phyloP scores from a whole-genome alignment of 352 stramenopile genomes.

The Thraustochytrium sp. region DNA sequence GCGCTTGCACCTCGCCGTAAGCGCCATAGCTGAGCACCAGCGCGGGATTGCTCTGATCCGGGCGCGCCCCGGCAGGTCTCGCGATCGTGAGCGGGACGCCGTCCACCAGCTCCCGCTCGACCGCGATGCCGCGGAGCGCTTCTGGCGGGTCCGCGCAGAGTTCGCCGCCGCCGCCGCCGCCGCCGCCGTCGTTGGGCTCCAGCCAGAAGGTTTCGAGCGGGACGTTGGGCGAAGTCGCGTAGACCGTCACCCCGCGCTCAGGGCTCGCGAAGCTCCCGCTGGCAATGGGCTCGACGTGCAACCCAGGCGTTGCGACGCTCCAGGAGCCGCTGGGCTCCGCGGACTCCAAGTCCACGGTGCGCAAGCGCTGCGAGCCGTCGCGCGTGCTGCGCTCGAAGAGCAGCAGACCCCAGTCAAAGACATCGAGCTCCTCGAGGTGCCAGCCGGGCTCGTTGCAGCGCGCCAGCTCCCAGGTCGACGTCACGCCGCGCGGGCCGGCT shows the following conservation, averaged over 20 bases:
- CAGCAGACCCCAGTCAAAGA: constrained; percentile 69
- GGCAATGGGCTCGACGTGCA: background rate
- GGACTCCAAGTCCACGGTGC: constrained; percentile 51
- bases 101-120: background rate
- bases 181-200: background rate
- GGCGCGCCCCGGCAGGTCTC: constrained; percentile 57
- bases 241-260: background rate
- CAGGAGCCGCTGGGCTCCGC: background rate
- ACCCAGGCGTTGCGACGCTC: background rate
- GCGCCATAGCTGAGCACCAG: constrained; percentile 65
- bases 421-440: constrained; percentile 77
- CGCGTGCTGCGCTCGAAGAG: constrained; percentile 67
- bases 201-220: background rate
- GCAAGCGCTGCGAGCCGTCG: constrained; percentile 63
- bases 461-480: background rate
- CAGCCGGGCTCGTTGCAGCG: constrained; percentile 53
- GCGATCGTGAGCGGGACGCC: constrained; percentile 58
- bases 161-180: background rate
- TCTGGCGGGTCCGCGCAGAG: background rate
- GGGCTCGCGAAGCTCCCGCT: background rate
- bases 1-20: constrained; percentile 75
- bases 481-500: background rate
- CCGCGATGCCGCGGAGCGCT: background rate
- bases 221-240: background rate
- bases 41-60: constrained; percentile 53